A percentile compares a stretch with the other conserved stretches of the same genome.
These are phyloP conservation scores for Fusarium bulbicola DNA, from an alignment of 2,329 filamentous ascomycete species.

Conservation along the genomic window DNA sequence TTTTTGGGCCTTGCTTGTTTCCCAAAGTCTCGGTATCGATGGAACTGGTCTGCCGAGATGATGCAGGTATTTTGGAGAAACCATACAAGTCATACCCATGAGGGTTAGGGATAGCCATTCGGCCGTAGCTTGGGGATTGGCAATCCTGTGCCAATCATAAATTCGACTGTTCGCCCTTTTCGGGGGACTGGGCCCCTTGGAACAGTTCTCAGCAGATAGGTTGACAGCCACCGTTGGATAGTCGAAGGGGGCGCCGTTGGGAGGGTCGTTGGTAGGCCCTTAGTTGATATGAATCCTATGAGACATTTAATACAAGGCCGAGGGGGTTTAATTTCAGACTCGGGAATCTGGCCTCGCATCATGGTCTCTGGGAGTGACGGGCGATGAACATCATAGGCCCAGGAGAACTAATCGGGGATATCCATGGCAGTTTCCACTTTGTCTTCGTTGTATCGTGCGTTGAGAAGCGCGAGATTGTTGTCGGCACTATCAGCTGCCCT, in stretches of 20 bases:
- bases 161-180: background rate
- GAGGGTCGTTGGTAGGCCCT: no score
- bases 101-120: no score
- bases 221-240: accelerated
- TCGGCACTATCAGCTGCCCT: background rate
- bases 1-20: no score
- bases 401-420: background rate
- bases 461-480: accelerated
- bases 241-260: no score
- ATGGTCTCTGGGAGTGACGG: no score
- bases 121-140: accelerated
- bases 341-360: no score
- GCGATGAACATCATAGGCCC: background rate
- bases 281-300: no score
- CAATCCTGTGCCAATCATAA: accelerated
- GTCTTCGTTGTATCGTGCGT: accelerated
- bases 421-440: no score
- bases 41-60: background rate
- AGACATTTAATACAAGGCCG: no score
- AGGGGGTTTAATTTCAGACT: no score
- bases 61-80: background rate
- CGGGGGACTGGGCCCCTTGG: accelerated
- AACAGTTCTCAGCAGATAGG: accelerated
- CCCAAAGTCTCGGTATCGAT: accelerated
- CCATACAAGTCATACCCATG: background rate